Percentiles rank a stretch among this genome's conserved stretches.
phyloP scores from a whole-genome alignment of 441 rosid species.

The Gossypium lobatum region DNA sequence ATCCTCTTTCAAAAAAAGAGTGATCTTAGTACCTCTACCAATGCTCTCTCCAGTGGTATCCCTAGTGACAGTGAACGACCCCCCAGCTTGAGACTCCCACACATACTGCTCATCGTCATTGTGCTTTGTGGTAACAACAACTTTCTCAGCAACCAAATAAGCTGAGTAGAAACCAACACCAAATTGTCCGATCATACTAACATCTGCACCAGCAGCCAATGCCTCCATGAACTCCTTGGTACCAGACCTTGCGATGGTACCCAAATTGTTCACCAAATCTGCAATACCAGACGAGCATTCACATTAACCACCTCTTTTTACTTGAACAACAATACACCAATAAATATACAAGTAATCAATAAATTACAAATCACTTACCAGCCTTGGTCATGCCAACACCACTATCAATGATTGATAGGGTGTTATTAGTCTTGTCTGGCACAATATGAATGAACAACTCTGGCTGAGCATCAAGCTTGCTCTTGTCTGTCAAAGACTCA shows the following conservation, averaged over 20 bases:
- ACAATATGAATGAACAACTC: conserved; percentile 62
- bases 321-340: background rate
- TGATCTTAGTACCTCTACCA: conserved; percentile 63
- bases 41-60: conserved; percentile 51
- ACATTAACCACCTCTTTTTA: background rate
- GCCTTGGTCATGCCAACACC: conserved; percentile 71
- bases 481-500: conserved; percentile 59
- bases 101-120: conserved; percentile 64
- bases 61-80: conserved; percentile 64
- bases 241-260: conserved; percentile 63
- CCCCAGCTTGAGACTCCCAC: conserved; percentile 73
- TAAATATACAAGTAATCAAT: background rate
- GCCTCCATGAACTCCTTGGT: conserved; percentile 73
- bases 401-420: conserved; percentile 53
- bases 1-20: conserved; percentile 61
- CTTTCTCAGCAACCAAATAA: conserved; percentile 65
- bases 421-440: conserved; percentile 51
- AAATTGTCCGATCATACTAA: conserved; percentile 67
- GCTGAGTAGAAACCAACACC: conserved; percentile 70
- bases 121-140: conserved; percentile 57
- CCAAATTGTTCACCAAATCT: conserved; percentile 73
- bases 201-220: conserved; percentile 69
- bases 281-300: background rate
- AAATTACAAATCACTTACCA: conserved; percentile 27
- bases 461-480: conserved; percentile 60